Base-by-base conservation (phyloP, 331 rosid genomes). In the Rosa hybrid region DNA sequence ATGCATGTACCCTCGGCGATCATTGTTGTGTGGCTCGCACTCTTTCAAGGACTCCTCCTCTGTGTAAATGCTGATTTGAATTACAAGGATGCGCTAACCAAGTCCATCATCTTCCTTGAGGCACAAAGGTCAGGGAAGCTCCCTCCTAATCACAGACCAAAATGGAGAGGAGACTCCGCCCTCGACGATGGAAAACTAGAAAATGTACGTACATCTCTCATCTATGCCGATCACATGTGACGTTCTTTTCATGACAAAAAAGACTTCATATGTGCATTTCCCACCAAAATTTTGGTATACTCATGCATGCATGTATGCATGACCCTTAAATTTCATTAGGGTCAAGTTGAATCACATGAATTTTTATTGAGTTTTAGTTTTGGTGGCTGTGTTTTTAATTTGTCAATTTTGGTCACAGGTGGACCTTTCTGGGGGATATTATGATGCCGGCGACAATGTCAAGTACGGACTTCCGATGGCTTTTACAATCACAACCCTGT, bases 391-490 rank as follows among this genome's bases (percentile, higher is more conserved):
- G 46, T 7, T 12, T 63, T 5, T 25, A 14, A 57, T 57, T 59
- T n/a, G 65, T 59, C 2, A 9, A 21, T 30, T 14, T 53, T 16
- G 3, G 12, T 30, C 62, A 57, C 79, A 95, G 99, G 84, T 89
- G 74, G 98, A 95, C 79, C 93, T 96, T 51, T 56, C 23, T 14
- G 99, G 98, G 4, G 99, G 99, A 79, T 93, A 96, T 74, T 96
- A 93, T 73, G 99, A 96, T 78, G 99, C 99, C 11, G 99, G 99
- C 16, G 99, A 96, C 80, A 96, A 96, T 48, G 98, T 96, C 23
- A 96, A 96, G 62, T 93, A 90, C 73, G 99, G 98, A 7, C 87
- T 96, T 4, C 99, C 99, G 0, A 89, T 96, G 99, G 99, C 99
- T 44, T 96, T 96, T 85, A 96, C 99, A 0, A 82, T 96, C 0